Percentiles rank a stretch among this genome's conserved stretches.
Evolutionary conservation across 75 land plant genomes (phyloP).

Genomic region (Selaginella moellendorffii): DNA sequence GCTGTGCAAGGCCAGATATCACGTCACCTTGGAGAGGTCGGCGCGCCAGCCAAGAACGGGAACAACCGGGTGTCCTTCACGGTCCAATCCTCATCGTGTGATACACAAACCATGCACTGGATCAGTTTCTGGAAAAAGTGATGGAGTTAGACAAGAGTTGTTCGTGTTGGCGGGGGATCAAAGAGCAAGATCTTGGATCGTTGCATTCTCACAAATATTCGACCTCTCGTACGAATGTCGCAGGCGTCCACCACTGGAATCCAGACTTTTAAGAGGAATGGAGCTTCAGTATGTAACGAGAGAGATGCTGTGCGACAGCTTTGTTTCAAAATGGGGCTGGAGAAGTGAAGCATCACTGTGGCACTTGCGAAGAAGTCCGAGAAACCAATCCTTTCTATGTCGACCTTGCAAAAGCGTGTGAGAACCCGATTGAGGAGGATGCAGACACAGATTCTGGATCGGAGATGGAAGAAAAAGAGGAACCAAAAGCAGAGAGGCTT

Average conservation of each 20-base stretch:
- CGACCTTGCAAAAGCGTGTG: background rate
- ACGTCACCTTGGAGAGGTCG: no score
- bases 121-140: no score
- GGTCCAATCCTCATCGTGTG: conserved; percentile 21
- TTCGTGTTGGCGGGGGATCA: conserved; percentile 15
- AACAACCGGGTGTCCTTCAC: conserved; percentile 19
- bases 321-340: background rate
- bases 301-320: background rate
- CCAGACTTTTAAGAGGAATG: background rate
- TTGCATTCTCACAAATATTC: background rate
- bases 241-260: background rate
- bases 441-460: background rate
- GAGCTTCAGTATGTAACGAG: conserved; percentile 4
- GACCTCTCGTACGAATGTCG: background rate
- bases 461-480: no score
- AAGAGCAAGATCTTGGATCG: conserved; percentile 3
- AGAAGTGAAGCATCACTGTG: background rate
- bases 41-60: background rate
- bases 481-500: no score
- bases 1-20: background rate
- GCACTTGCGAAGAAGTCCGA: background rate
- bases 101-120: conserved; percentile 11
- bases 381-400: no score
- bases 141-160: no score
- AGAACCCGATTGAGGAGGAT: background rate